Percentiles rank a stretch among this genome's conserved stretches.
phyloP scores from a whole-genome alignment of 1,284 basidiomycete species.

The Porodaedalea pini region DNA sequence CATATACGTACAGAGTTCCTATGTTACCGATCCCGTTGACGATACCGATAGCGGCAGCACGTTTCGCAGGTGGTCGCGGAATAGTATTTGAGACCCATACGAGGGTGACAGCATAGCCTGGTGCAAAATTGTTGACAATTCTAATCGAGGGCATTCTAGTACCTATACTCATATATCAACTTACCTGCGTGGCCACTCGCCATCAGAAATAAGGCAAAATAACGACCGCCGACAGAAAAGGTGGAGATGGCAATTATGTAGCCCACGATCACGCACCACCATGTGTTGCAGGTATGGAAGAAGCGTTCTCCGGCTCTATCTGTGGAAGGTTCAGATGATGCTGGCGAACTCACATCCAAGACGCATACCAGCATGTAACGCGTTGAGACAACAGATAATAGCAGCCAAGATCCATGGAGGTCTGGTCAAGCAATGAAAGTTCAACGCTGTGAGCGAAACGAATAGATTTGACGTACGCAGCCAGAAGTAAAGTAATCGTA shows the following conservation, averaged over 20 bases:
- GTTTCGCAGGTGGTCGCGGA: conserved; percentile 60
- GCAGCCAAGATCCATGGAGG: conserved; percentile 64
- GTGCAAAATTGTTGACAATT: too few relatives aligned
- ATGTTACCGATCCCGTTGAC: conserved; percentile 41
- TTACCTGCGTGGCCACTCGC: conserved; percentile 29
- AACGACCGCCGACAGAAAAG: conserved; percentile 50
- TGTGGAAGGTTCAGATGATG: conserved; percentile 22
- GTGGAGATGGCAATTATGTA: conserved; percentile 62
- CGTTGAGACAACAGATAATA: conserved; percentile 52
- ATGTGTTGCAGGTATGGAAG: conserved; percentile 60
- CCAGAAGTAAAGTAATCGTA: conserved; percentile 35
- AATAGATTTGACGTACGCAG: conserved; percentile 32
- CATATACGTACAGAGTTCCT: conserved; percentile 30
- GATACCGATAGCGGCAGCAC: conserved; percentile 44
- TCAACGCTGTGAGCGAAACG: not conserved
- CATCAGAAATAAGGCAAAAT: conserved; percentile 66
- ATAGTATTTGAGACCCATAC: conserved; percentile 64
- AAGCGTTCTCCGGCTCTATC: conserved; percentile 63
- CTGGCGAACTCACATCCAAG: too few relatives aligned
- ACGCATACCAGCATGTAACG: conserved; percentile 57
- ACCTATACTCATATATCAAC: not conserved
- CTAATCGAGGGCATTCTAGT: not conserved
- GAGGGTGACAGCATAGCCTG: conserved; percentile 47
- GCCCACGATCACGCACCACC: conserved; percentile 60
- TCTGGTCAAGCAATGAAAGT: conserved; percentile 30